Base-by-base conservation (phyloP, 2,329 filamentous ascomycete species). In the Phyllosticta citrichinensis region DNA sequence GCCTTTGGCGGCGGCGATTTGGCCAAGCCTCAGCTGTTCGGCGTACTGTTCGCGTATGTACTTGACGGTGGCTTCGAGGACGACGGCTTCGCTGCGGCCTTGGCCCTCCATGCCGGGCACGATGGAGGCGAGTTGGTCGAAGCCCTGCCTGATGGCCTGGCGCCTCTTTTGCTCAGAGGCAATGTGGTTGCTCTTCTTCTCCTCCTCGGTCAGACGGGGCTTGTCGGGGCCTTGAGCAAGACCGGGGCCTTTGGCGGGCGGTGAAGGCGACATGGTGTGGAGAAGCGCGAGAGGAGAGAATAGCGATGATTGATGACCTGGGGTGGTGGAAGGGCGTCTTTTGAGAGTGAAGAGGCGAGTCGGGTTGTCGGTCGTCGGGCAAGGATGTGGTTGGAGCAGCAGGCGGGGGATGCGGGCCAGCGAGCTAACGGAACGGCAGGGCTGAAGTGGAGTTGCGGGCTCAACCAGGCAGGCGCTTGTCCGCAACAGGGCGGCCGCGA, bases 21-120 rank as follows among this genome's bases (percentile, higher is more conserved):
- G 70, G 57, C 74, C 74, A 67, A 71, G 68, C 61, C 65, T 63
- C 65, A 72, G 66, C 40, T 73, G 68, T 65, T 71, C 66, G 11
- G 68, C 64, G 30, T 78, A 71, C 70, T 77, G 69, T 57, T 76
- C 70, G 60, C 71, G 67, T 69, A 79, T 74, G 66, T 72, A 73
- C 54, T 74, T 71, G 60, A 80, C 74, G 1, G 77, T 78, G 24
- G 73, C 73, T 64, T 86, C 84, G 22, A 96, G 79, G n/a, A 96
- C 90, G 19, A 91, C 80, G 27, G 89, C 89, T 73, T 96, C 91
- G 65, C 89, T 94, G 54, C 91, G 85, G 1, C 88, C 91, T 69
- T 92, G 88, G 0, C 91, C 91, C 67, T 89, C 83, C 58, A 95
- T 80, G 0, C 89, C 90, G 0, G 91, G 91, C 0, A 96, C 89